phyloP scores from a whole-genome alignment of 805 yeast species.

The Ogataea dorogensis region DNA sequence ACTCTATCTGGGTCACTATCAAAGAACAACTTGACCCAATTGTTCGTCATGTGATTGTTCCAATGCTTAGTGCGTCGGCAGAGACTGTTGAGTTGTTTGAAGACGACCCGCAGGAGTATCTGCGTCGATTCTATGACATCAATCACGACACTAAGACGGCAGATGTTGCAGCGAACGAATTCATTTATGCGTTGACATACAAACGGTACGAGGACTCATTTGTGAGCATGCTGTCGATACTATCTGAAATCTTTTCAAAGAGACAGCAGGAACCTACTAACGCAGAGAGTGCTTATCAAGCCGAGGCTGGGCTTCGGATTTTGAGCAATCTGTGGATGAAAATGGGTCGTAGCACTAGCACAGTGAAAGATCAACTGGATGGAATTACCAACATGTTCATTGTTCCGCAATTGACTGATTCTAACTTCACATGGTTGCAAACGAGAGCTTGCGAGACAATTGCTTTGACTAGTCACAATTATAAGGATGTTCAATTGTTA shows the following conservation, averaged over 20 bases:
- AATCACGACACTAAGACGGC: constrained; percentile 47
- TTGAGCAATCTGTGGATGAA: constrained; percentile 65
- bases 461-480: constrained; percentile 28
- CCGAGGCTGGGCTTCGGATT: constrained; percentile 75
- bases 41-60: constrained; percentile 70
- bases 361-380: constrained; percentile 61
- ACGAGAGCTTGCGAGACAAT: constrained; percentile 67
- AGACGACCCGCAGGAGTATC: constrained; percentile 84
- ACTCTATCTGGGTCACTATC: constrained; percentile 61
- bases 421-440: constrained; percentile 60
- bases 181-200: constrained; percentile 25
- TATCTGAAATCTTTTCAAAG: constrained; percentile 44
- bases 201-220: constrained; percentile 40
- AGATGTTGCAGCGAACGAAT: constrained; percentile 50
- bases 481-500: constrained; percentile 28
- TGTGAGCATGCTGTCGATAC: constrained; percentile 51
- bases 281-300: constrained; percentile 48
- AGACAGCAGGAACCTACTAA: constrained; percentile 31
- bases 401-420: constrained; percentile 56
- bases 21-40: constrained; percentile 64
- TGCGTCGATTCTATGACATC: constrained; percentile 65
- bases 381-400: constrained; percentile 56
- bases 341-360: constrained; percentile 49
- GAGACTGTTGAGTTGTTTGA: constrained; percentile 73
- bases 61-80: constrained; percentile 68